Percentiles rank a stretch among this genome's conserved stretches.
phyloP scores from a whole-genome alignment of 2,329 filamentous ascomycete genomes.

The Aspergillus aculeatus region DNA sequence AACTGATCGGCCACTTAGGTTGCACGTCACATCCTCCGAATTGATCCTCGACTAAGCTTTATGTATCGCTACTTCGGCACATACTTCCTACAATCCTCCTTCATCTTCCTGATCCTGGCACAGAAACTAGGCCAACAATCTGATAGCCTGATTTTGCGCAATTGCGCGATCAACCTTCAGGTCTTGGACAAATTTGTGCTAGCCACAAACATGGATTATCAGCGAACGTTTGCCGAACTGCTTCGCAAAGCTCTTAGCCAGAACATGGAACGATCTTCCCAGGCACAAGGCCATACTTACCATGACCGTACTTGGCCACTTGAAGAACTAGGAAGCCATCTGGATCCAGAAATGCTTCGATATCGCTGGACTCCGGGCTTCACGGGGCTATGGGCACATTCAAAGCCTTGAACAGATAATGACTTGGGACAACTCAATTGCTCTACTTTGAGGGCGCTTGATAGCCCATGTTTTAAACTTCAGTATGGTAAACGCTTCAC shows the following conservation, averaged over 20 bases:
- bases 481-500: too few species aligned
- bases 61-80: slow-evolving; percentile 4
- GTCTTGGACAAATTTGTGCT: slow-evolving; percentile 1
- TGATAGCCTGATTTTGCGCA: background rate
- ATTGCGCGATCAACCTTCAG: background rate
- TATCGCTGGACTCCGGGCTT: slow-evolving; percentile 2
- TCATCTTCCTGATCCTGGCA: slow-evolving; percentile 4
- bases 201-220: slow-evolving; percentile 4
- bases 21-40: background rate
- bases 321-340: background rate
- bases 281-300: background rate
- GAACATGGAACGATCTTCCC: background rate
- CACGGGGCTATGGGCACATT: background rate
- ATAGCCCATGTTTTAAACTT: too few species aligned
- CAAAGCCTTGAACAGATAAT: background rate
- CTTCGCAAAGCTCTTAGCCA: background rate
- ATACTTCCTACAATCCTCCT: slow-evolving; percentile 2
- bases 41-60: background rate
- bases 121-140: slow-evolving; percentile 1
- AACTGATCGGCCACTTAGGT: background rate
- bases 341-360: slow-evolving; percentile 2
- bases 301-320: background rate
- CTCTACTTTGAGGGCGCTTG: too few species aligned
- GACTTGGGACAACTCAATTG: too few species aligned
- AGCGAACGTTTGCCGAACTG: slow-evolving; percentile 1